These are phyloP conservation scores for Myriosclerotinia scirpicola DNA, from an alignment of 2,329 filamentous ascomycete species.

Conservation along the genomic window DNA sequence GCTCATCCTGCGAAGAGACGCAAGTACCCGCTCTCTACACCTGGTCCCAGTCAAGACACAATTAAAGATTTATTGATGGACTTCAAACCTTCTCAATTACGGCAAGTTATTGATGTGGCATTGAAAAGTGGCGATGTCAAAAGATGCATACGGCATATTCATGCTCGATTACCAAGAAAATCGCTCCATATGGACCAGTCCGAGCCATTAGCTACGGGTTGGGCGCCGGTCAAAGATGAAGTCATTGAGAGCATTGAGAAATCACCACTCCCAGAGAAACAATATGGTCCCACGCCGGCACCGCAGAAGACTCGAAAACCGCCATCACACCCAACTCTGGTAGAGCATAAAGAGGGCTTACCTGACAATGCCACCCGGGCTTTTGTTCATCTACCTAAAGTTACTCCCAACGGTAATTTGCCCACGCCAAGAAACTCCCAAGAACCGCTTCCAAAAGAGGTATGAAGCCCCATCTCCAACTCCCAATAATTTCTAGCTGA, in stretches of 20 bases:
- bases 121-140: conserved; percentile 3
- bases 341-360: not conserved
- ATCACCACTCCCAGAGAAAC: not conserved
- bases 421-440: not conserved
- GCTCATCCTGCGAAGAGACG: not conserved
- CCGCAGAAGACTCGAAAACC: not conserved
- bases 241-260: conserved; percentile 12
- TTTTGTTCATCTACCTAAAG: not conserved
- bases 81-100: conserved; percentile 8
- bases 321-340: not conserved
- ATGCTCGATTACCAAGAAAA: conserved; percentile 1
- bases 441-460: not conserved
- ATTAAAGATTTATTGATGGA: not conserved
- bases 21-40: not conserved
- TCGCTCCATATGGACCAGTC: not conserved
- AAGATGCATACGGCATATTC: conserved; percentile 14
- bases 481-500: not conserved
- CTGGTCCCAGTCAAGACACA: not conserved
- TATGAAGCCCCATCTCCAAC: not conserved
- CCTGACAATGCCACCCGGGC: not conserved
- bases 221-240: not conserved
- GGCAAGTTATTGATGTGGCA: conserved; percentile 3
- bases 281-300: not conserved
- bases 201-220: no score
- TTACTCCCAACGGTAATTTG: not conserved